phyloP scores from a whole-genome alignment of 2,329 filamentous ascomycete species.

The Teratosphaeria nubilosa region DNA sequence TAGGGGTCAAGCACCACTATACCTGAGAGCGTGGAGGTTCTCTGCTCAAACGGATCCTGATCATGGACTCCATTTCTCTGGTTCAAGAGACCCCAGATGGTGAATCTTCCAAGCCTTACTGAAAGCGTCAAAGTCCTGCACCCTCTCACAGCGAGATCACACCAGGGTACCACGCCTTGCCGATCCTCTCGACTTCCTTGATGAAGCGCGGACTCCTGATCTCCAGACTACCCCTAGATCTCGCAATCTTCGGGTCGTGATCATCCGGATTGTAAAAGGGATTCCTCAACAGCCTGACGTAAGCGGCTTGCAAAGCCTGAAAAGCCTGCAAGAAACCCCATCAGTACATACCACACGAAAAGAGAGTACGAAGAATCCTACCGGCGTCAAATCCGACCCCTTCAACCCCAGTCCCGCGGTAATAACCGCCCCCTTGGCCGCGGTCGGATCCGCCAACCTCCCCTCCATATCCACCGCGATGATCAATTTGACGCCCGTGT shows the following conservation, averaged over 20 bases:
- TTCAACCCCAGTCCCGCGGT: constrained; percentile 55
- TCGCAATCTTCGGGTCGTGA: constrained; percentile 51
- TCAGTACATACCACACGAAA: constrained; percentile 7
- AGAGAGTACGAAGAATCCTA: constrained; percentile 28
- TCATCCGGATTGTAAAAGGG: constrained; percentile 91
- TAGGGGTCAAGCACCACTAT: too few species aligned
- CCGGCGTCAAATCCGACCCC: constrained; percentile 80
- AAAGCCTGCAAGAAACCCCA: constrained; percentile 51
- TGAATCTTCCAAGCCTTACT: too few species aligned
- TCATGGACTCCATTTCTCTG: too few species aligned
- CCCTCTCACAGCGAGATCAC: neutral
- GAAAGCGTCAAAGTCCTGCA: too few species aligned
- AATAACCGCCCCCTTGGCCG: constrained; percentile 18
- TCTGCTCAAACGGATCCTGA: too few species aligned
- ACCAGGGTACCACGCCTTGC: constrained; percentile 72
- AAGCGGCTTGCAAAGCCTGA: constrained; percentile 82
- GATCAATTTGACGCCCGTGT: constrained; percentile 85
- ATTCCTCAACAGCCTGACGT: constrained; percentile 79
- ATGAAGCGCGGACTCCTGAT: constrained; percentile 77
- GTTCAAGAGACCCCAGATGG: too few species aligned
- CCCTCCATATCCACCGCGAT: constrained; percentile 87
- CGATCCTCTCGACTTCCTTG: constrained; percentile 75
- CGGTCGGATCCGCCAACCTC: constrained; percentile 32
- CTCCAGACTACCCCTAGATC: constrained; percentile 43
- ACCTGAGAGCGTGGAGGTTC: too few species aligned